Evolutionary conservation across 2,329 filamentous ascomycete species (phyloP), one percentile per base, ranked within the genome.

Genomic region (Exserohilum turcica): DNA sequence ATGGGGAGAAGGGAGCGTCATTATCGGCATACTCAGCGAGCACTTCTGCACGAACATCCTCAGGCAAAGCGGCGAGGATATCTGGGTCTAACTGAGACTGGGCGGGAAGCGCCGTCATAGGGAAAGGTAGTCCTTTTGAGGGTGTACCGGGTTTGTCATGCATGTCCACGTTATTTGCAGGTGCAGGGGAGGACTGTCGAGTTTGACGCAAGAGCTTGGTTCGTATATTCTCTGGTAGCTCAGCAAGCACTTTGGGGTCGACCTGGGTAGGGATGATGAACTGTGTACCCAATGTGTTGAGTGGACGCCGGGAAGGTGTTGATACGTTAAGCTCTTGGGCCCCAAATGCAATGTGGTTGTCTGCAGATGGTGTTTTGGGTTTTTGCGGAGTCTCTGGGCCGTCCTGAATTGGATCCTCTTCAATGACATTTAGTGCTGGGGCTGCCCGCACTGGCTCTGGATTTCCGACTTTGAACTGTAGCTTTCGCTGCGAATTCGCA

Each of bases 241-340:
- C 92, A 1, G 89, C 89, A 3, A 97, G 76, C 0, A 96, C 88
- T n/a, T 82, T 79, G 0, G 88, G 86, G 68, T 99, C 94, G 2
- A 90, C 83, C 61, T 96, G 90, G 1, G 84, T 84, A 0, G 94
- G 94, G 63, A 99, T 80, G 40, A 97, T 85, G 66, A 99, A 99
- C 66, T 99, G 94, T 0, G 93, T 96, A 2, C 93, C 91, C 3
- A 86, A 80, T 3, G 91, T 83, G 66, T 97, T 96, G 18, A 96
- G 77, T 1, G 87, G 87, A 57, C 82, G 88, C 18, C 76, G 88
- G 78, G 74, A 84, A 78, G 59, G 77, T 54, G 70, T 89, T 75
- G 66, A 68, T 2, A 65, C 63, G 31, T 73, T 75, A n/a, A 74
- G 68, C 37, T 68, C 61, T 18, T 60, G 47, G 39, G 75, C 50